Base-by-base conservation (phyloP, 2,329 filamentous ascomycete genomes). In the Claviceps maximensis region DNA sequence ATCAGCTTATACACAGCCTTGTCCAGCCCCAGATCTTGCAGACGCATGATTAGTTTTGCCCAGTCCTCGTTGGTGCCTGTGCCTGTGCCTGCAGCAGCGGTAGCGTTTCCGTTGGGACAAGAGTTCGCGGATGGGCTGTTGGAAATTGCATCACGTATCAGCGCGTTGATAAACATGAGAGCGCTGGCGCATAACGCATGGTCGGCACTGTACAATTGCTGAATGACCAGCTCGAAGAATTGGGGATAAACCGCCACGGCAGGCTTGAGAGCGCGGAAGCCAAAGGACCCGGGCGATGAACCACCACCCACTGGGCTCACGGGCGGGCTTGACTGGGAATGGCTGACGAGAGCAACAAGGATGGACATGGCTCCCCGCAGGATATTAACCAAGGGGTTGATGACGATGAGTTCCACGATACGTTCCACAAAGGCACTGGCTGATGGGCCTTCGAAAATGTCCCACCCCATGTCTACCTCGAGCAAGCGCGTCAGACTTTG, bases 381-480 rank as follows among this genome's bases (percentile, higher is more conserved):
- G 64, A 97, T 96, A 67, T 98, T 98, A 69, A 98, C 93, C 56
- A 98, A 79, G 25, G 91, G 93, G 67, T 97, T 93, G 33, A 83
- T 91, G 61, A 97, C 91, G 57, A 97, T 89, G 50, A 98, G 77
- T 67, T 96, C 86, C 61, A 97, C 90, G 56, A 95, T 82, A 74
- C 80, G 74, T 69, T 84, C 81, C 44, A 84, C 81, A 50, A 91
- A 73, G 61, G 88, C 85, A 54, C 81, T 76, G 17, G 80, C 73
- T 6, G 74, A 72, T 19, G 77, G 69, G 1, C 77, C 75, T 62
- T 87, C 83, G 62, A 90, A 87, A 56, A 86, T 82, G 58, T 97
- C 90, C 93, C 93, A 98, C 55, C 93, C 93, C 79, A 96, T 95
- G 71, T 97, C 93, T 41, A 97, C 86, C 71, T 98, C 93, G 56